phyloP scores from a whole-genome alignment of 176 grass and related monocot species.

The Sorghum bicolor region Sorghum_bicolor_NCBIv3 NC_012878.2:5721001-5721500 shows the following conservation, averaged over 20 bases:
- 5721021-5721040: slow-evolving; percentile 24
- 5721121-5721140: background rate
- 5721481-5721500: slow-evolving; percentile 74
- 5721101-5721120: no score
- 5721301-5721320: no score
- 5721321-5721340: no score
- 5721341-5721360: background rate
- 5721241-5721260: slow-evolving; percentile 94
- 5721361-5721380: slow-evolving; percentile 84
- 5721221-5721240: slow-evolving; percentile 98
- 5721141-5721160: background rate
- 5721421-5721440: slow-evolving; percentile 89
- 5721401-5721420: slow-evolving; percentile 71
- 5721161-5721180: background rate
- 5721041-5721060: slow-evolving; percentile 10
- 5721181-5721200: slow-evolving; percentile 31
- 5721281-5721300: slow-evolving; percentile 67
- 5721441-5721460: slow-evolving; percentile 97
- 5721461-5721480: slow-evolving; percentile 81
- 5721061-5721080: no score
- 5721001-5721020: slow-evolving; percentile 79
- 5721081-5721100: no score
- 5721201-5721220: slow-evolving; percentile 75
- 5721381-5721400: slow-evolving; percentile 64
- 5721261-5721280: slow-evolving; percentile 97